phyloP scores from a whole-genome alignment of 805 yeast species.

The Pichia manshurica region DNA sequence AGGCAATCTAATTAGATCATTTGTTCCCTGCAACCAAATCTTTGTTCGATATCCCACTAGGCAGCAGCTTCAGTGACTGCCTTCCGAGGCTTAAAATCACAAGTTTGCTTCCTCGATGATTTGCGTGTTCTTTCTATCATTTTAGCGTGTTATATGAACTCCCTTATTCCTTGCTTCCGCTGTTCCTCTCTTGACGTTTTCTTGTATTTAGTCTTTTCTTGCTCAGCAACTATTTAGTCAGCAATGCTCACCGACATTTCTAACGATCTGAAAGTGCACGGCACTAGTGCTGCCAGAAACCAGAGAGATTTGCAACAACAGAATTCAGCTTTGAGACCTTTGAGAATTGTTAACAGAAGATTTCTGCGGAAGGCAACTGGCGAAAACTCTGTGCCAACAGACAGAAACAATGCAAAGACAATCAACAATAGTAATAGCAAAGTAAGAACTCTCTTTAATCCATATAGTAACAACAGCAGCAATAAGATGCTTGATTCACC shows the following conservation, averaged over 20 bases:
- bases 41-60: background rate
- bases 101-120: no score
- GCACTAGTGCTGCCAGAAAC: background rate
- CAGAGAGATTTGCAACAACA: background rate
- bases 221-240: background rate
- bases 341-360: slow-evolving; percentile 8
- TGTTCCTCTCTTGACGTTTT: no score
- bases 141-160: background rate
- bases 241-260: slow-evolving; percentile 17
- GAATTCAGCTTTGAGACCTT: slow-evolving; percentile 2
- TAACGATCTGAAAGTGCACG: slow-evolving; percentile 5
- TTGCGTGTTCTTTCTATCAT: background rate
- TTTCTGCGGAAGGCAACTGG: background rate
- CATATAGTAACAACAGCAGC: background rate
- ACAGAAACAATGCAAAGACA: background rate
- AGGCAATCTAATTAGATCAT: background rate
- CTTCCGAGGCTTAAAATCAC: no score
- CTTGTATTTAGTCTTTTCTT: no score
- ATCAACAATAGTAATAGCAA: background rate
- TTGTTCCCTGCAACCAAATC: background rate
- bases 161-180: background rate
- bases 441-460: no score
- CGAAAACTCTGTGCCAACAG: background rate
- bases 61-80: background rate
- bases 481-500: slow-evolving; percentile 13